Conservation (phyloP, 208 protist species). For the Leishmania tropica region DNA sequence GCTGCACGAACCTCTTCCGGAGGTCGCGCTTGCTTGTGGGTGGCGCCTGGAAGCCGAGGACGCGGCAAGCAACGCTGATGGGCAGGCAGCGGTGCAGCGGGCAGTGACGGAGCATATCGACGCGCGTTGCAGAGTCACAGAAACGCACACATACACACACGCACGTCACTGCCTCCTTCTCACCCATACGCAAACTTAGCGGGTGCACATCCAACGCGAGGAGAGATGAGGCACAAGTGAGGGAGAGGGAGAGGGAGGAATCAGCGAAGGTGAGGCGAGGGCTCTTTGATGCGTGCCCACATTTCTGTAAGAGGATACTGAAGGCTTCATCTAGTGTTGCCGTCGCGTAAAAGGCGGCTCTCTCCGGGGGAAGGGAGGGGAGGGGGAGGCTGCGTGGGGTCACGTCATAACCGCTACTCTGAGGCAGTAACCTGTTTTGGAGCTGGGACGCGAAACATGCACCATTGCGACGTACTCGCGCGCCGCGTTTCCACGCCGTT, state of each 20-base stretch:
- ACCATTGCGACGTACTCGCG: not conserved
- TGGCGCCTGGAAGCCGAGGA: conserved; percentile 60
- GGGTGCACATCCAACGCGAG: not conserved
- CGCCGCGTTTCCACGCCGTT: not conserved
- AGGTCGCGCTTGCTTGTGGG: conserved; percentile 60
- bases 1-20: conserved; percentile 68
- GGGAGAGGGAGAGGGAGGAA: not conserved
- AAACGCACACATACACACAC: not conserved
- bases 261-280: not conserved
- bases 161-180: not conserved
- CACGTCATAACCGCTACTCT: not conserved
- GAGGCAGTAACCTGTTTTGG: not conserved
- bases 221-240: not conserved
- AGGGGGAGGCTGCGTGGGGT: not conserved
- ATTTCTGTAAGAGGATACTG: not conserved
- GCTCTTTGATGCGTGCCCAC: not conserved
- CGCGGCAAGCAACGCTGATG: conserved; percentile 58
- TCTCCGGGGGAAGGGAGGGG: not conserved
- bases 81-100: conserved; percentile 39
- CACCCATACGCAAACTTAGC: not conserved
- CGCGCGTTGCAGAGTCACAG: not conserved
- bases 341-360: not conserved
- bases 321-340: not conserved
- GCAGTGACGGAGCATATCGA: conserved; percentile 42
- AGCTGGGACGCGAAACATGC: not conserved